phyloP scores from a whole-genome alignment of 1,284 basidiomycete species.

The Cystobasidium pallidum region DNA sequence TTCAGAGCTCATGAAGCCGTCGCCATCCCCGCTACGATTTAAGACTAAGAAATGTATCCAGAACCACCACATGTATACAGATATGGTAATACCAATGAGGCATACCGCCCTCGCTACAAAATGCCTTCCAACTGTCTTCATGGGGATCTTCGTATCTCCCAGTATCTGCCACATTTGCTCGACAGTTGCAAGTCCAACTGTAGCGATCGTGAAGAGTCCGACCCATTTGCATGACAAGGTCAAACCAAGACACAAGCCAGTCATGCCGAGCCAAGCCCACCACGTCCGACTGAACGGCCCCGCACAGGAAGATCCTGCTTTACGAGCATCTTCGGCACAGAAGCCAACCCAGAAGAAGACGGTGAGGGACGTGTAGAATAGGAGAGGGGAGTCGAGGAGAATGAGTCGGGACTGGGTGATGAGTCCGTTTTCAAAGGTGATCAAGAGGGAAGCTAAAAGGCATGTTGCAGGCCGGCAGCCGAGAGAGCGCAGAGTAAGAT shows the following conservation, averaged over 20 bases:
- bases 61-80: slow-evolving; percentile 96
- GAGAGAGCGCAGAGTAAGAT: slow-evolving; percentile 88
- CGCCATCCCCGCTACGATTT: slow-evolving; percentile 87
- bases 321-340: slow-evolving; percentile 80
- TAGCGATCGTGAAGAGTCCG: slow-evolving; percentile 97
- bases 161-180: slow-evolving; percentile 87
- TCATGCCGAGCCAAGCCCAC: slow-evolving; percentile 92
- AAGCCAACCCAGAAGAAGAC: slow-evolving; percentile 87
- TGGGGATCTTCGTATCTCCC: slow-evolving; percentile 80
- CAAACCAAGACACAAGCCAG: slow-evolving; percentile 85
- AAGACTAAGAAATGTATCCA: slow-evolving; percentile 90
- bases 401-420: slow-evolving; percentile 95
- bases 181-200: slow-evolving; percentile 82
- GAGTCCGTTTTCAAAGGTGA: slow-evolving; percentile 95
- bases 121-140: slow-evolving; percentile 75
- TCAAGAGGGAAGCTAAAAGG: slow-evolving; percentile 82
- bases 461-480: slow-evolving; percentile 88
- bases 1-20: slow-evolving; percentile 98
- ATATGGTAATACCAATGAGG: slow-evolving; percentile 77
- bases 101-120: slow-evolving; percentile 87
- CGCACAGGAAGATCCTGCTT: slow-evolving; percentile 55
- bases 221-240: slow-evolving; percentile 98
- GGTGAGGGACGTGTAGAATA: slow-evolving; percentile 95
- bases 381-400: slow-evolving; percentile 92
- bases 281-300: slow-evolving; percentile 73